phyloP scores from a whole-genome alignment of 2,329 filamentous ascomycete species.

The Clarireedia hainanense region DNA sequence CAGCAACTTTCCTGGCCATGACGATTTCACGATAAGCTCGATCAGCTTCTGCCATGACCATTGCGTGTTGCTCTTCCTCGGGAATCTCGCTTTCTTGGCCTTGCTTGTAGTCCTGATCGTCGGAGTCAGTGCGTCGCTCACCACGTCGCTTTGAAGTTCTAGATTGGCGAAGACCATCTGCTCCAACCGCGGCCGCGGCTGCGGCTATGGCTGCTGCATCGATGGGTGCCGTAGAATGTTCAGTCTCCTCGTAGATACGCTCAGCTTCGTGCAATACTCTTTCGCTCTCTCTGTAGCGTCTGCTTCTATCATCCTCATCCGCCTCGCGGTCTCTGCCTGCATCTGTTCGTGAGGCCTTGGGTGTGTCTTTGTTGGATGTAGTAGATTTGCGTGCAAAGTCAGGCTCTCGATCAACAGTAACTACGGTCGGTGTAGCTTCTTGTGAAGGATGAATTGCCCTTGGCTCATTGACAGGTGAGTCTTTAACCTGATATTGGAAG shows the following conservation, averaged over 20 bases:
- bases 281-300: constrained; percentile 12
- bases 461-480: constrained; percentile 37
- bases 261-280: constrained; percentile 35
- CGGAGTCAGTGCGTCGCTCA: constrained; percentile 23
- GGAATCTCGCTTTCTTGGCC: constrained; percentile 7
- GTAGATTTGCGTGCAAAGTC: constrained; percentile 27
- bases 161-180: constrained; percentile 26
- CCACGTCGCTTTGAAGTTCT: constrained; percentile 30
- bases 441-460: constrained; percentile 12
- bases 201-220: constrained; percentile 39
- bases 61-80: constrained; percentile 30
- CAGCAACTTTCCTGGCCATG: constrained; percentile 44
- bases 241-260: constrained; percentile 38
- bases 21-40: constrained; percentile 48
- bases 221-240: constrained; percentile 41
- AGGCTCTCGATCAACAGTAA: constrained; percentile 47
- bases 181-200: constrained; percentile 37
- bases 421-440: constrained; percentile 35
- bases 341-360: neutral
- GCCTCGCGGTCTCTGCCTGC: neutral
- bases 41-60: constrained; percentile 50
- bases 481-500: constrained; percentile 50
- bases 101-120: constrained; percentile 15
- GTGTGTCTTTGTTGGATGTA: constrained; percentile 32
- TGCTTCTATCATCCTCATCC: constrained; percentile 12